Evolutionary conservation across 1,139 yeast species (phyloP).

Genomic region (Taiozyma onychis): DNA sequence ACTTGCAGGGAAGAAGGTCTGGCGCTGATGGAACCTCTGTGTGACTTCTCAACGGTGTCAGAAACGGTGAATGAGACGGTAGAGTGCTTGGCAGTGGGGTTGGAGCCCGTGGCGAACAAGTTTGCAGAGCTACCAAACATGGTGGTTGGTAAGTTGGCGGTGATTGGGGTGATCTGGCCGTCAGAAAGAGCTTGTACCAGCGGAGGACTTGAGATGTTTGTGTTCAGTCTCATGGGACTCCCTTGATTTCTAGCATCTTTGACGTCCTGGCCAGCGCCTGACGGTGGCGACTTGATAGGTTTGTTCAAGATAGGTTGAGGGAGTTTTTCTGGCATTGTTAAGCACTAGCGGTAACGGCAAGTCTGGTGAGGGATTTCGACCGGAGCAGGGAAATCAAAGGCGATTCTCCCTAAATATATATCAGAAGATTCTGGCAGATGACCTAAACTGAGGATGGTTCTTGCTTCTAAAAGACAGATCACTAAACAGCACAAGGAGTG

Average conservation of each 20-base stretch:
- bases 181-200: background rate
- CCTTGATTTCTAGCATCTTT: background rate
- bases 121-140: background rate
- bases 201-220: conserved; percentile 1
- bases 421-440: background rate
- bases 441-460: background rate
- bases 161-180: background rate
- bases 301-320: conserved; percentile 21
- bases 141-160: conserved; percentile 1
- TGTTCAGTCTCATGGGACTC: conserved; percentile 2
- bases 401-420: background rate
- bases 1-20: conserved; percentile 32
- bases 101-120: background rate
- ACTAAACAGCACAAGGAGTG: background rate
- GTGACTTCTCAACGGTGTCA: conserved; percentile 31
- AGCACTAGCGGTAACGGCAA: background rate
- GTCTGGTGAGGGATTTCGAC: background rate
- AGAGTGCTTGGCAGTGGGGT: conserved; percentile 7
- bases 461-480: background rate
- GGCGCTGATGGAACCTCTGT: conserved; percentile 46
- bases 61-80: conserved; percentile 30
- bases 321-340: conserved; percentile 8
- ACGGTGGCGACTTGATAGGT: conserved; percentile 4
- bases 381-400: background rate
- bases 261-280: background rate